Percentiles rank a stretch among this genome's conserved stretches.
phyloP scores from a whole-genome alignment of 140 eudicot genomes.

The Bidens hawaiensis region DNA sequence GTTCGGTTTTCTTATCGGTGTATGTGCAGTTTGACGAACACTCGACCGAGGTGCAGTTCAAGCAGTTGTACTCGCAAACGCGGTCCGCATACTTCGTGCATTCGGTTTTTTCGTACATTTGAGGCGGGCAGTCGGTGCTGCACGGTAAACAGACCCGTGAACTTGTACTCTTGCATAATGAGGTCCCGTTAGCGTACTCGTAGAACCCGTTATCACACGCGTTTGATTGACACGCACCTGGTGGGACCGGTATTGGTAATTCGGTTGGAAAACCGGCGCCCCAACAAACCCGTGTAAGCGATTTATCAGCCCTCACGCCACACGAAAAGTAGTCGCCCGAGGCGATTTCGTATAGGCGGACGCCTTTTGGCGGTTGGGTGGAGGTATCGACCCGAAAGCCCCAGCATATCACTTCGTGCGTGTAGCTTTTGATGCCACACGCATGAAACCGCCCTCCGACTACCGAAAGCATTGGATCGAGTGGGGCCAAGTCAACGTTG shows the following conservation, averaged over 20 bases:
- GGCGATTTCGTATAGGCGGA: constrained; percentile 63
- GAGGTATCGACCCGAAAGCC: constrained; percentile 61
- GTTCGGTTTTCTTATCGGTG: constrained; percentile 35
- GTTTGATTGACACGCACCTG: constrained; percentile 50
- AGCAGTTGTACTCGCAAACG: constrained; percentile 67
- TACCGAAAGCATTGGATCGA: constrained; percentile 59
- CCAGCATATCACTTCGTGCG: constrained; percentile 73
- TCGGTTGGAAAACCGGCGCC: constrained; percentile 66
- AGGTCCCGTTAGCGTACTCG: constrained; percentile 45
- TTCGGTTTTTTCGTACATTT: constrained; percentile 50
- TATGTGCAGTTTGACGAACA: constrained; percentile 56
- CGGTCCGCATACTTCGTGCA: constrained; percentile 54
- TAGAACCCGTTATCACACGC: constrained; percentile 53
- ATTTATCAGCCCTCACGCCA: constrained; percentile 60
- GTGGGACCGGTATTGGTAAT: constrained; percentile 72
- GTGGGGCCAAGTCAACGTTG: constrained; percentile 65
- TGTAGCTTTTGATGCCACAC: constrained; percentile 69
- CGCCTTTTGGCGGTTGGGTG: constrained; percentile 65
- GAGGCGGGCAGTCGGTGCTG: constrained; percentile 55
- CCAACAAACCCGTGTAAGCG: constrained; percentile 80
- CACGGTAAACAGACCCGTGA: constrained; percentile 74
- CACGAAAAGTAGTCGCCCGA: constrained; percentile 91
- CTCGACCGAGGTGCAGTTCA: constrained; percentile 55
- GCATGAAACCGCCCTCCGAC: constrained; percentile 89
- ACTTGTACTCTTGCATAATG: constrained; percentile 52